Conservation (phyloP, 1,284 basidiomycete genomes). For the Pholiota adiposa region DNA sequence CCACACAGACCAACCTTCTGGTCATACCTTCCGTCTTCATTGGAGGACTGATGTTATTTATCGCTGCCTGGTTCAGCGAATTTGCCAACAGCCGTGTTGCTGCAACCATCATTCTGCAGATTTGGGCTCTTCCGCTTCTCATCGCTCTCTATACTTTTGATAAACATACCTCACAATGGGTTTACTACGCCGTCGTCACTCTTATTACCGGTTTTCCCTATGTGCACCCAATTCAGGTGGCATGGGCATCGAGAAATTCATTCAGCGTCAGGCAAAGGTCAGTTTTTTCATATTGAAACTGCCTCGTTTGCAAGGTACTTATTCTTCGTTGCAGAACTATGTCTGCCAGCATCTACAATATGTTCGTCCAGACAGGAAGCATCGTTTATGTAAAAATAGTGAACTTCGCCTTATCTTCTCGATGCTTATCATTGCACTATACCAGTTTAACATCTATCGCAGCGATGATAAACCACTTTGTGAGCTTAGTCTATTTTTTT, state of each 20-base stretch:
- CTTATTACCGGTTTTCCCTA: constrained; percentile 58
- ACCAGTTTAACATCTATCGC: constrained; percentile 49
- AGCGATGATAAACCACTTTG: constrained; percentile 54
- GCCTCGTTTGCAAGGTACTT: background rate
- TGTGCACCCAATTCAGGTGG: constrained; percentile 53
- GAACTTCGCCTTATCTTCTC: background rate
- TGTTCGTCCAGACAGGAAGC: constrained; percentile 62
- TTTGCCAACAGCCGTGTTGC: constrained; percentile 55
- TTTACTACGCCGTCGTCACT: constrained; percentile 58
- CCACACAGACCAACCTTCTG: constrained; percentile 54
- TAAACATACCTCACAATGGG: constrained; percentile 58
- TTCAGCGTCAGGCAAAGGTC: constrained; percentile 54
- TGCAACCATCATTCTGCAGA: constrained; percentile 54
- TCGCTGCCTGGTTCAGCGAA: constrained; percentile 57
- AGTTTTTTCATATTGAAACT: background rate
- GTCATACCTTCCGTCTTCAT: constrained; percentile 50
- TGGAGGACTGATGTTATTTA: constrained; percentile 46
- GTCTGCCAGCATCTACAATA: constrained; percentile 65
- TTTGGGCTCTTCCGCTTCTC: constrained; percentile 66
- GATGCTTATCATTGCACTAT: background rate
- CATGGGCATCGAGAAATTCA: constrained; percentile 67
- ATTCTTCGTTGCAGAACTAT: constrained; percentile 56
- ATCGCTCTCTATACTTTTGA: constrained; percentile 60
- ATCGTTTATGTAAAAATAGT: constrained; percentile 48
- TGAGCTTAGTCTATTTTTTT: constrained; percentile 29